Percentiles rank a stretch among this genome's conserved stretches.
These are phyloP conservation scores for Sphaerosporella brunnea DNA, from an alignment of 495 filamentous ascomycete genomes.

Conservation along the genomic window DNA sequence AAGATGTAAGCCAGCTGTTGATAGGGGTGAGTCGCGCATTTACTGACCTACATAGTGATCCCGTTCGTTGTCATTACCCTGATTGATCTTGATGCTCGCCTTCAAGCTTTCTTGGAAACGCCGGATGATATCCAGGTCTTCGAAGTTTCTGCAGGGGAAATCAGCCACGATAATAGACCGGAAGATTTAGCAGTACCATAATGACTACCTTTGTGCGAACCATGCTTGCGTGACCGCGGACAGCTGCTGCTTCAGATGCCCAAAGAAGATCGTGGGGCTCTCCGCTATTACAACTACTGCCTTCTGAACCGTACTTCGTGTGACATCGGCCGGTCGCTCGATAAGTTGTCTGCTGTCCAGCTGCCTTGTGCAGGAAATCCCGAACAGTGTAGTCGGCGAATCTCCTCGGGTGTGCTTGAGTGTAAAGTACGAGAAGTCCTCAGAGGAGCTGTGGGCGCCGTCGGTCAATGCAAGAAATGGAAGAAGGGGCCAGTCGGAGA, in stretches of 20 bases:
- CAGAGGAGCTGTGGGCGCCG: constrained; percentile 77
- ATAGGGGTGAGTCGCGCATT: neutral
- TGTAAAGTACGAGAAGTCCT: constrained; percentile 98
- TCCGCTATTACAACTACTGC: constrained; percentile 94
- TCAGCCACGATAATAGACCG: too few relatives aligned
- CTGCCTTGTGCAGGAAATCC: constrained; percentile 88
- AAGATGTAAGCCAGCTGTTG: neutral
- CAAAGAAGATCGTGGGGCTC: constrained; percentile 42
- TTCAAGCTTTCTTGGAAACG: constrained; percentile 81
- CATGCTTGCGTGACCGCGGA: constrained; percentile 84
- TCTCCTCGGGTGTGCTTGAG: constrained; percentile 30
- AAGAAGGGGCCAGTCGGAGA: constrained; percentile 77
- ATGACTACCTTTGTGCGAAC: constrained; percentile 81
- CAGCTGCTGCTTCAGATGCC: constrained; percentile 36
- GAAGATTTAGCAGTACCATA: neutral
- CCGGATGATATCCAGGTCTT: constrained; percentile 56
- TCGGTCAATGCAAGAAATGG: constrained; percentile 98
- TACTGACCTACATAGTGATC: constrained; percentile 70
- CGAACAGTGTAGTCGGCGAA: constrained; percentile 63
- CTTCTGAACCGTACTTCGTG: constrained; percentile 89
- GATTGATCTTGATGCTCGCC: constrained; percentile 35
- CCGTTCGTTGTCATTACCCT: constrained; percentile 48
- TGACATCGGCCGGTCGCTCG: constrained; percentile 70
- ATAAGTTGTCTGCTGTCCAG: constrained; percentile 62
- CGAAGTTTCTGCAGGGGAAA: constrained; percentile 40